phyloP scores from a whole-genome alignment of 257 asterid species.

The Phtheirospermum japonicum region DNA sequence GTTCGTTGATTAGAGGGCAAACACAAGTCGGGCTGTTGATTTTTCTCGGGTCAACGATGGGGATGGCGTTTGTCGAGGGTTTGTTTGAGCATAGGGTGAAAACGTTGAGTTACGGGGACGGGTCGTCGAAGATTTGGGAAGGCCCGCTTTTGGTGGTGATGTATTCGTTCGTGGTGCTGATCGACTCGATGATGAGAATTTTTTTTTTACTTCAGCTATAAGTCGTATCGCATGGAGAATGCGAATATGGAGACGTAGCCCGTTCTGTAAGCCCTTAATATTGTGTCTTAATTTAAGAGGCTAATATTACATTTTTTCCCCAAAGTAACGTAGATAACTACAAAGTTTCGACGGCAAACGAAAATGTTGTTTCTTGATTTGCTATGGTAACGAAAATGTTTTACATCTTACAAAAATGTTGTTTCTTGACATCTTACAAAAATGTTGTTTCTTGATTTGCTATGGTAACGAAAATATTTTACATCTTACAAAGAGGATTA shows the following conservation, averaged over 20 bases:
- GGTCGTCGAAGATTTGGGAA: conserved; percentile 92
- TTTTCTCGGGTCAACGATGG: conserved; percentile 85
- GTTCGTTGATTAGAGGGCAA: conserved; percentile 76
- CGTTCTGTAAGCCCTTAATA: conserved; percentile 53
- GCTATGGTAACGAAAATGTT: neutral
- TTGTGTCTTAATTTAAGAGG: conserved; percentile 16
- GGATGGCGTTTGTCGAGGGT: conserved; percentile 88
- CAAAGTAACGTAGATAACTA: neutral
- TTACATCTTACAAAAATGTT: no score
- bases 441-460: neutral
- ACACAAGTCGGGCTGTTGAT: conserved; percentile 87
- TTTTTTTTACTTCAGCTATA: conserved; percentile 90
- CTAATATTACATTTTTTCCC: neutral
- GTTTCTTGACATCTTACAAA: conserved; percentile 26
- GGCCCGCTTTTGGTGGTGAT: conserved; percentile 86
- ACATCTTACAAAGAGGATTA: no score
- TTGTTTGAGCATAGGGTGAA: conserved; percentile 88
- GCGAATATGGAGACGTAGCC: conserved; percentile 53
- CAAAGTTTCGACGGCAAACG: neutral
- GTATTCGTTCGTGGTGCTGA: conserved; percentile 76
- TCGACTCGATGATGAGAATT: conserved; percentile 83
- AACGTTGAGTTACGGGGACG: conserved; percentile 84
- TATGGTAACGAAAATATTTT: neutral
- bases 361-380: neutral
- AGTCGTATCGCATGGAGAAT: conserved; percentile 69